Base-by-base conservation (phyloP, 2,329 filamentous ascomycete species). In the Diaporthe destruens region DNA sequence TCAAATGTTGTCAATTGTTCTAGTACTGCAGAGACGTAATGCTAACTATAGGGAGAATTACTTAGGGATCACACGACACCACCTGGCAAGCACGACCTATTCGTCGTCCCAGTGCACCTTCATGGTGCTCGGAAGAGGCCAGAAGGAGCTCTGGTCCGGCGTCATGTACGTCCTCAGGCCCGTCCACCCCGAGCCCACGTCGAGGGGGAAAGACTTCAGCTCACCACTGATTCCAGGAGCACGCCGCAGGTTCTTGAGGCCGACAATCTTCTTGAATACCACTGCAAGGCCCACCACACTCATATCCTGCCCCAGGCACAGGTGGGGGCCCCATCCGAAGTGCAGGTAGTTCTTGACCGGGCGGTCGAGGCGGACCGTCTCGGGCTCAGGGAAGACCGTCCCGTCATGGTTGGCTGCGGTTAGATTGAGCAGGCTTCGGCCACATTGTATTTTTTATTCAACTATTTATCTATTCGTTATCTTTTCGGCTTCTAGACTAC, bases 381-480 rank as follows among this genome's bases (percentile, higher is more conserved):
- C 79, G 12, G 87, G 88, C 66, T 87, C 80, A 2, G 87, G 86
- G 80, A 88, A 89, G 49, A 83, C 78, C 9, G 75, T 77, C 0
- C 86, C 79, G 76, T 89, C 87, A 53, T 82, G 81, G 72, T 85
- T 84, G 25, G 86, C 86, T 55, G 83, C 78, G 69, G 81, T 84
- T 71, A 90, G 87, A 77, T 85, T 85, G 49, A 87, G 82, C 71
- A 89, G 85, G 51, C n/a, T n/a, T n/a, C n/a, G n/a, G n/a, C n/a
- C n/a, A n/a, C n/a, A n/a, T n/a, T n/a, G n/a, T n/a, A n/a, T n/a
- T n/a, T n/a, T n/a, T n/a, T n/a, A n/a, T n/a, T n/a, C n/a, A n/a
- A n/a, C n/a, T n/a, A n/a, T n/a, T n/a, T n/a, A n/a, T n/a, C n/a
- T n/a, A n/a, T n/a, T n/a, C n/a, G n/a, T n/a, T n/a, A n/a, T n/a